Evolutionary conservation across 2,329 filamentous ascomycete genomes (phyloP), one percentile per base, ranked within the genome.

Genomic region (Aspergillus pseudoterreus): DNA sequence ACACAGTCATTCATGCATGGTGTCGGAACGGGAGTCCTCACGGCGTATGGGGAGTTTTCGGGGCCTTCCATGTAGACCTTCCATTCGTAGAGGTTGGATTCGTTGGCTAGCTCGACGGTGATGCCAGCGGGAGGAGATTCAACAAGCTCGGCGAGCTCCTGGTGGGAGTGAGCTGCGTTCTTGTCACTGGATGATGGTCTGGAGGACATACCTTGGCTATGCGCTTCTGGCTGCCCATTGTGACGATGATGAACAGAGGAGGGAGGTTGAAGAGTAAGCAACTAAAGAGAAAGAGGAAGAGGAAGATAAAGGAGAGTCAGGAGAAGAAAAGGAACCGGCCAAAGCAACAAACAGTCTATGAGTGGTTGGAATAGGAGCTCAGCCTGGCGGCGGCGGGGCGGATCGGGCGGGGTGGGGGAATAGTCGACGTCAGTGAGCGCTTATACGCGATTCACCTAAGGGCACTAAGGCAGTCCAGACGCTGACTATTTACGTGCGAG

Each of bases 31-130:
- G 43, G 36, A 19, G 36, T 51, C 32, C 77, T 48, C 76, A 88
- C 86, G 43, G 82, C 76, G 64, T 87, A 88, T 42, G 82, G 77
- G 14, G 85, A 86, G 39, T 78, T 77, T 49, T 81, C 76, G 3
- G 86, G 86, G 1, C 84, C 86, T 44, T 84, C 79, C 76, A 89
- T 82, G 50, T 78, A 69, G 54, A 88, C 78, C 55, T 84, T 81
- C 86, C 86, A 90, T 61, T 82, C 77, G 65, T 84, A 82, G 57
- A 89, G 74, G 70, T 88, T 81, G 54, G 79, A 72, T 62, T 88
- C 85, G 57, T 85, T 79, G 44, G 78, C 73, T 9, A 85, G 75
- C 51, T 71, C 72, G 56, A 86, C 78, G 14, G 66, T 75, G 60
- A 83, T 81, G 46, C 84, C 84, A 21, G 73, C 63, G 2, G 82